Conservation (phyloP, 2,329 filamentous ascomycete genomes). For the Waltergamsia citrina region DNA sequence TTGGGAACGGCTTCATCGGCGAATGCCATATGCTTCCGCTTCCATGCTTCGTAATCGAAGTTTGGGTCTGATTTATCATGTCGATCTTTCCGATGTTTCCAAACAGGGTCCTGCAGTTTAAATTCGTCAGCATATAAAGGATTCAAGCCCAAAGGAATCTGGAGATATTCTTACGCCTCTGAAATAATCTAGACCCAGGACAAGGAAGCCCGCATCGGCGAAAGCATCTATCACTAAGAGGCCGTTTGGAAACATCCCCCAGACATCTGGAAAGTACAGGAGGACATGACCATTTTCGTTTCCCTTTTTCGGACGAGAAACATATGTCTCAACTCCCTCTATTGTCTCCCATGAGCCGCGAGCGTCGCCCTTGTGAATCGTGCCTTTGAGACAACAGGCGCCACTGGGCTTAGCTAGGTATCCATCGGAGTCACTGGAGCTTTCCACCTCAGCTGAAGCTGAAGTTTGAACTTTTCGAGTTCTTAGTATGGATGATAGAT, state of each 20-base stretch:
- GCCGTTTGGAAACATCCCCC: slow-evolving; percentile 31
- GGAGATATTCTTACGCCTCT: slow-evolving; percentile 19
- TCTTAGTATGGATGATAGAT: no score
- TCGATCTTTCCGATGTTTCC: slow-evolving; percentile 24
- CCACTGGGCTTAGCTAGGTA: not conserved
- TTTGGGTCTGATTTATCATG: slow-evolving; percentile 19
- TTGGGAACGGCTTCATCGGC: slow-evolving; percentile 30
- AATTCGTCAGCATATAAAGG: slow-evolving; percentile 1
- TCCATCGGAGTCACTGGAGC: not conserved
- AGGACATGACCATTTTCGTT: slow-evolving; percentile 29
- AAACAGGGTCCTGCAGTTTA: slow-evolving; percentile 30
- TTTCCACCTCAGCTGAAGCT: not conserved
- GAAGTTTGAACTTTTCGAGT: not conserved
- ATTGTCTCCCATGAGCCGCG: slow-evolving; percentile 6
- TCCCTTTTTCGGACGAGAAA: slow-evolving; percentile 9
- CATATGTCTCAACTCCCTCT: slow-evolving; percentile 4
- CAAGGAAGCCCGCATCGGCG: slow-evolving; percentile 30
- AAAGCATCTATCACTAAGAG: slow-evolving; percentile 36
- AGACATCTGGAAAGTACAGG: slow-evolving; percentile 35
- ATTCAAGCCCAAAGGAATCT: not conserved
- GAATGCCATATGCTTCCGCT: slow-evolving; percentile 30
- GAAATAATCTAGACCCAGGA: slow-evolving; percentile 34
- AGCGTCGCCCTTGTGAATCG: slow-evolving; percentile 5
- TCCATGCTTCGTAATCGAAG: slow-evolving; percentile 40
- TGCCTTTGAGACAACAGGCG: not conserved